A percentile compares a stretch with the other conserved stretches of the same genome.
These are phyloP conservation scores for Funneliformis geosporum DNA, from an alignment of 192 early-diverging fungal species.

Conservation along the genomic window DNA sequence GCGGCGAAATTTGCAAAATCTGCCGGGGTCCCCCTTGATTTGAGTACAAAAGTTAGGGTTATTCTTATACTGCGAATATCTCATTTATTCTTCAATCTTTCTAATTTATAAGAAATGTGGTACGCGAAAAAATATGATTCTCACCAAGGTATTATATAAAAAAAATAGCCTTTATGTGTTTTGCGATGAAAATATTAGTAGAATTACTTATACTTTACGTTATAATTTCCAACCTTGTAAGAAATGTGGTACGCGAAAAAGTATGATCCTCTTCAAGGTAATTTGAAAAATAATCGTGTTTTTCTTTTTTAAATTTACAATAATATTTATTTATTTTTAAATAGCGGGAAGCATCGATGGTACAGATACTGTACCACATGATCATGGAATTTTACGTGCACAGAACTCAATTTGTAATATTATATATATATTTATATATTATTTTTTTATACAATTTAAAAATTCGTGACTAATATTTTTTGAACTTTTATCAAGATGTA, in stretches of 20 bases:
- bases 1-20: too few species aligned
- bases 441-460: background rate
- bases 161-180: too few species aligned
- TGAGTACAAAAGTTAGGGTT: too few species aligned
- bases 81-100: too few species aligned
- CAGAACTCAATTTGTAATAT: conserved; percentile 35
- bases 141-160: too few species aligned
- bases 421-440: too few species aligned
- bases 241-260: conserved; percentile 43
- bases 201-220: background rate
- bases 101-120: background rate
- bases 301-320: background rate
- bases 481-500: conserved; percentile 29
- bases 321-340: background rate
- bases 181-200: background rate
- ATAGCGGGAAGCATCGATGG: conserved; percentile 46
- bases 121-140: background rate
- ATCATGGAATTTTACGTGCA: conserved; percentile 42
- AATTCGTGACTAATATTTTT: background rate
- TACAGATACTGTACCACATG: conserved; percentile 42
- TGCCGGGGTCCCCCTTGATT: too few species aligned
- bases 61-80: too few species aligned
- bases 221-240: background rate
- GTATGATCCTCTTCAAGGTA: conserved; percentile 40
- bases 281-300: background rate